Base-by-base conservation (phyloP, 495 filamentous ascomycete species). In the Tuber microsphaerosporum region DNA sequence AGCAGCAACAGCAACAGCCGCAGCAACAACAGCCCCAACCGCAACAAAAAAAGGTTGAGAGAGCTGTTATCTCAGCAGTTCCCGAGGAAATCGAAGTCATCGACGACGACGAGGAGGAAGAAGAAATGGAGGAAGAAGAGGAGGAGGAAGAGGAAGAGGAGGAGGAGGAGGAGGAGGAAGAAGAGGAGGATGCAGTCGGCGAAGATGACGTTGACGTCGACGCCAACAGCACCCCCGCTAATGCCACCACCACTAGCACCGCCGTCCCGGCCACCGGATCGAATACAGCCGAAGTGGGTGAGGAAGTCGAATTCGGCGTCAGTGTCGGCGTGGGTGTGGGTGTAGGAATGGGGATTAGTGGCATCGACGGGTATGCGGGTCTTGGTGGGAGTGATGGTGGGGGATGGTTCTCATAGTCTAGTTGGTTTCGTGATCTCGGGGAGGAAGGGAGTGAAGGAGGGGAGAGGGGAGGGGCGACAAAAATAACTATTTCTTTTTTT, bases 381-480 rank as follows among this genome's bases (percentile, higher is more conserved):
- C 70, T 79, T 20, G 76, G 70, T 14, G 46, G 56, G 16, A 73
- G 77, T 7, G 77, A 79, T 75, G 77, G 77, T 65, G 77, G 77
- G 26, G 77, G 77, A 43, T 79, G 77, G 77, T 79, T 79, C 71
- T 69, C 73, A 16, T 79, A 79, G 71, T 73, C 1, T 20, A 26
- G n/a, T 61, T 61, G 2, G 51, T 26, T 31, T 73, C 20, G n/a
- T 17, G 31, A 51, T 31, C 34, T 65, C 20, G 34, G 51, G 37
- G 46, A 22, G 22, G 61, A 42, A 31, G 39, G 19, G 41, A 19
- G n/a, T 8, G 10, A 39, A 20, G 72, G 39, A 10, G 10, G 42
- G 7, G 42, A 43, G 9, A 17, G 39, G 39, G 42, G 20, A 41
- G 20, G 26, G 26, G 31, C 20, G 45, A 69, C 26, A 69, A 51